These are phyloP conservation scores for Daldinia bambusicola DNA, from an alignment of 495 filamentous ascomycete species.

Conservation along the genomic window DNA sequence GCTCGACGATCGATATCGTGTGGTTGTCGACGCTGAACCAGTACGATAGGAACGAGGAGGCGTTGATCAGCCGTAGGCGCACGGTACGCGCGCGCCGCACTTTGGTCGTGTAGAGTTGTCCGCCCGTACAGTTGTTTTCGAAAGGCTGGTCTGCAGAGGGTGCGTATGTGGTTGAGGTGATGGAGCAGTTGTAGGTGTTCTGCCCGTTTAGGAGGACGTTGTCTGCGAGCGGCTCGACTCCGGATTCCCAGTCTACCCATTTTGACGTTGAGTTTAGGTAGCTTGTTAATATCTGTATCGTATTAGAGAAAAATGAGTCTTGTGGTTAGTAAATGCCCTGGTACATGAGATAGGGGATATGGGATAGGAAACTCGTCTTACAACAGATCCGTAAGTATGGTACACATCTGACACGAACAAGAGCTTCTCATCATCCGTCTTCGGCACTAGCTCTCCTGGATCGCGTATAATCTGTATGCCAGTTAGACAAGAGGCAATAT, in stretches of 20 bases:
- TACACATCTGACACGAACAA: conserved; percentile 47
- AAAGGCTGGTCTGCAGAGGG: conserved; percentile 12
- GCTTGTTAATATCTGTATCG: conserved; percentile 37
- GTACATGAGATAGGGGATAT: background rate
- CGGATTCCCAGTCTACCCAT: conserved; percentile 47
- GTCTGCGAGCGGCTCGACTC: conserved; percentile 52
- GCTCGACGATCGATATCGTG: conserved; percentile 45
- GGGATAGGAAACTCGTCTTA: conserved; percentile 23
- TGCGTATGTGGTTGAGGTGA: conserved; percentile 41
- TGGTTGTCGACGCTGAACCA: conserved; percentile 50
- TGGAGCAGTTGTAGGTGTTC: conserved; percentile 52
- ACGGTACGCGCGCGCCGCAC: conserved; percentile 16
- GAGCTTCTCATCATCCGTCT: conserved; percentile 44
- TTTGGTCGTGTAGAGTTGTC: conserved; percentile 37
- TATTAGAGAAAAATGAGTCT: conserved; percentile 40
- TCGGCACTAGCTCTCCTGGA: conserved; percentile 43
- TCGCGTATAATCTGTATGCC: conserved; percentile 41
- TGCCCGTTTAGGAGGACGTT: conserved; percentile 65
- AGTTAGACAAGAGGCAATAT: conserved; percentile 1
- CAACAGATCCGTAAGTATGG: conserved; percentile 53
- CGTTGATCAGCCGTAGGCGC: conserved; percentile 47
- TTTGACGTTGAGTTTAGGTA: conserved; percentile 46
- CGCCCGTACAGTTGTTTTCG: conserved; percentile 35
- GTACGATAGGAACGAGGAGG: conserved; percentile 43
- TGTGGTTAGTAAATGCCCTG: background rate